These are phyloP conservation scores for Luffa aegyptiaca DNA, from an alignment of 306 rosid genomes.

Conservation along the genomic window DNA sequence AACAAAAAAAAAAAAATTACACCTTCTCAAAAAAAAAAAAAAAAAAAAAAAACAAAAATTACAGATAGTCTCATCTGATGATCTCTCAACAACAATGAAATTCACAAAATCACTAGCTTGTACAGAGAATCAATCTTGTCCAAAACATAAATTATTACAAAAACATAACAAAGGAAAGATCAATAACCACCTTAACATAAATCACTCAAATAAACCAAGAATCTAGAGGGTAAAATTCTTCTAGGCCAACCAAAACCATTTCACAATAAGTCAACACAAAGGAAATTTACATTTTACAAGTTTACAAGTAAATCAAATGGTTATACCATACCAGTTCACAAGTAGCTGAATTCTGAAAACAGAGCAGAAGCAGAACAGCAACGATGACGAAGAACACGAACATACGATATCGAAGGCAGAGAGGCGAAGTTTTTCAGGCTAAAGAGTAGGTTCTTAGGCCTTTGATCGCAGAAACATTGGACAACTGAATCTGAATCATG, in stretches of 20 bases:
- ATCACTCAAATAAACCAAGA: not conserved
- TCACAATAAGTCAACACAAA: not conserved
- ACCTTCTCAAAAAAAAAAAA: too few species aligned
- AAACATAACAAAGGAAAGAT: not conserved
- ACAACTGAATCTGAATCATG: slow-evolving; percentile 52
- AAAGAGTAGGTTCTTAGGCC: slow-evolving; percentile 11
- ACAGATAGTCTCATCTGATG: too few species aligned
- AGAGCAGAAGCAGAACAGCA: not conserved
- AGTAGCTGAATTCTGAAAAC: not conserved
- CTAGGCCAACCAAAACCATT: not conserved
- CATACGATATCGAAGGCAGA: not conserved
- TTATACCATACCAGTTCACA: too few species aligned
- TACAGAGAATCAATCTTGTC: not conserved
- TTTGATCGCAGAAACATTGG: slow-evolving; percentile 32
- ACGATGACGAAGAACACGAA: not conserved
- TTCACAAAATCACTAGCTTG: not conserved
- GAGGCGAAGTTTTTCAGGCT: not conserved
- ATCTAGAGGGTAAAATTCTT: not conserved
- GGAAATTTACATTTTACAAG: not conserved
- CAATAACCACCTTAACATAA: not conserved
- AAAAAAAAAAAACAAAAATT: too few species aligned
- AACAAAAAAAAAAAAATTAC: too few species aligned
- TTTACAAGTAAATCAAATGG: not conserved
- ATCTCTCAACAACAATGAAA: not conserved
- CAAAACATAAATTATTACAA: not conserved